phyloP scores from a whole-genome alignment of 345 rosid species.

The Pugionium cornutum region DNA sequence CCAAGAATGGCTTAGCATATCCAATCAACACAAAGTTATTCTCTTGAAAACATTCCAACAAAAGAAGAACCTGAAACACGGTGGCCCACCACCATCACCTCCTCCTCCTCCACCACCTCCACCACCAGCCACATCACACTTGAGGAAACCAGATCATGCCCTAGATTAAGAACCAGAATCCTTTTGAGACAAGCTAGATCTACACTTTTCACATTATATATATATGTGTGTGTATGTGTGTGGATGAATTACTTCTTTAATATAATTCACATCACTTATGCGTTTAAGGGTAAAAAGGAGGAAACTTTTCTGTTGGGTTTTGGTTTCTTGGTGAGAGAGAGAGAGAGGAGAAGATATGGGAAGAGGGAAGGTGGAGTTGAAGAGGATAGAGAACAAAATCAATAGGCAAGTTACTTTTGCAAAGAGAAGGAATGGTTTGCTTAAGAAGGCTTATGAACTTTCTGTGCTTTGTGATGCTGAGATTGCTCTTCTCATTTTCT shows the following conservation, averaged over 20 bases:
- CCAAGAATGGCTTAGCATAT: constrained; percentile 41
- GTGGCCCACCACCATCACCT: constrained; percentile 38
- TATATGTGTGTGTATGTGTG: constrained; percentile 6
- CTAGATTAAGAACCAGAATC: constrained; percentile 28
- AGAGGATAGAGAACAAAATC: constrained; percentile 68
- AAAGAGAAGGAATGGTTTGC: constrained; percentile 45
- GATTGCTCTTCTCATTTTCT: constrained; percentile 66
- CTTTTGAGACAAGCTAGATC: constrained; percentile 24
- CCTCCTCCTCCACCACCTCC: constrained; percentile 4
- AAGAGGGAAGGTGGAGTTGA: constrained; percentile 63
- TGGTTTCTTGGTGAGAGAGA: constrained; percentile 32
- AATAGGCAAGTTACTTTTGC: constrained; percentile 49
- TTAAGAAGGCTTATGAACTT: constrained; percentile 45
- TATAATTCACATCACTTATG: neutral
- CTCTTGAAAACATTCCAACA: constrained; percentile 34
- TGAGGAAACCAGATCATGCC: constrained; percentile 36
- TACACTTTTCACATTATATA: neutral
- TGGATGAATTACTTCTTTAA: constrained; percentile 19
- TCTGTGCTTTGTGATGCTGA: constrained; percentile 49
- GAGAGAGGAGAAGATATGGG: constrained; percentile 44
- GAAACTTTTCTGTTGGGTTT: constrained; percentile 29
- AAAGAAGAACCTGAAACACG: constrained; percentile 29
- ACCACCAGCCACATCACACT: constrained; percentile 29
- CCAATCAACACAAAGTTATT: constrained; percentile 33
- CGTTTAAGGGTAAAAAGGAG: neutral